Evolutionary conservation across 495 filamentous ascomycete genomes (phyloP).

Genomic region (Podospora fimiseda): DNA sequence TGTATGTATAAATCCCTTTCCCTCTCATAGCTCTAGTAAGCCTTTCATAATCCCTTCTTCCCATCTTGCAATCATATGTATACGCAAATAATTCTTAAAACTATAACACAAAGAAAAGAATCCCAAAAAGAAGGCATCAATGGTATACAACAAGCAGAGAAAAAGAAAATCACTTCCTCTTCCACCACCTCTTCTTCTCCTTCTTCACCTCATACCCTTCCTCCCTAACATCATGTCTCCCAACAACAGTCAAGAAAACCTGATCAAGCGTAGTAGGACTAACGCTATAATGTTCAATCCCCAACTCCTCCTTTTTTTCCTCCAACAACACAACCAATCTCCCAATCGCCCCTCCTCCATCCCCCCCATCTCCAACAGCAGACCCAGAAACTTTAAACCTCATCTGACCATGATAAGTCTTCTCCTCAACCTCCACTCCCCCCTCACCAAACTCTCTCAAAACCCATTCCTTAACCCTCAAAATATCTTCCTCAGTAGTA

Average conservation of each 20-base stretch:
- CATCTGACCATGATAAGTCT: conserved; percentile 76
- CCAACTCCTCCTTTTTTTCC: conserved; percentile 54
- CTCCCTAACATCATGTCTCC: conserved; percentile 67
- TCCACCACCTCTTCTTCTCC: conserved; percentile 18
- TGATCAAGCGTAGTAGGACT: conserved; percentile 79
- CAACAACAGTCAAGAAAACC: conserved; percentile 78
- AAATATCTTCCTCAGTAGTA: conserved; percentile 60
- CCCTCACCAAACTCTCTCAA: conserved; percentile 45
- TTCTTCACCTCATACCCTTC: conserved; percentile 55
- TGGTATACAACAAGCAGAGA: too few relatives aligned
- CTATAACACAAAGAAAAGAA: too few relatives aligned
- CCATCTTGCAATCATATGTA: too few relatives aligned
- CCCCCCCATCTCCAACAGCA: conserved; percentile 12
- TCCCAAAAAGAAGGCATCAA: too few relatives aligned
- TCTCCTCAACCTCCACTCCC: conserved; percentile 57
- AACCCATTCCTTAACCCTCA: conserved; percentile 57
- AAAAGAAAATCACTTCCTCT: too few relatives aligned
- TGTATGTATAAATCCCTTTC: too few relatives aligned
- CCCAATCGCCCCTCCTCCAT: conserved; percentile 42
- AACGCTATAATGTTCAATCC: conserved; percentile 74
- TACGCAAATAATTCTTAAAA: too few relatives aligned
- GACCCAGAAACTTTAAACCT: conserved; percentile 62
- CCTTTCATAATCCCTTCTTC: too few relatives aligned
- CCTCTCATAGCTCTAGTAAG: too few relatives aligned
- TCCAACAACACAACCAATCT: conserved; percentile 66